phyloP scores from a whole-genome alignment of 1,139 yeast genomes.

The Pichia sp. region DNA sequence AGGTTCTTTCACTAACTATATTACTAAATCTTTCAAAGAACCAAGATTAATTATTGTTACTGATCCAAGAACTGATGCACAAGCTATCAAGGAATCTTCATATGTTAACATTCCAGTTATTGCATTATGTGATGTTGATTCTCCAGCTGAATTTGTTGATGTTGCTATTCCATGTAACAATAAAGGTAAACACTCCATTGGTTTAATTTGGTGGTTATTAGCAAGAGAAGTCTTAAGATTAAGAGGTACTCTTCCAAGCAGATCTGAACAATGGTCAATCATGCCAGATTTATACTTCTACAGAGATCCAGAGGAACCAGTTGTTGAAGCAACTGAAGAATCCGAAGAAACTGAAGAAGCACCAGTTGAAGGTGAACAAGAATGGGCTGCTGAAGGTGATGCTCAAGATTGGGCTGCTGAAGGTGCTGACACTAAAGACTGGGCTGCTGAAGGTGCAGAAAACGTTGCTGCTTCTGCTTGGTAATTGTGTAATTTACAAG shows the following conservation, averaged over 20 bases:
- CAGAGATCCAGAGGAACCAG: slow-evolving; percentile 99
- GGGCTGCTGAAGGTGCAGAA: slow-evolving; percentile 36
- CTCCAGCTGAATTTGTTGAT: slow-evolving; percentile 98
- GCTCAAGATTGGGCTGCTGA: slow-evolving; percentile 70
- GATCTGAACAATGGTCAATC: slow-evolving; percentile 96
- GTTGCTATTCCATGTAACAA: slow-evolving; percentile 99
- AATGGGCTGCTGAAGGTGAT: slow-evolving; percentile 38
- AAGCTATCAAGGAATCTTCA: slow-evolving; percentile 99
- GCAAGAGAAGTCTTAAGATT: slow-evolving; percentile 99
- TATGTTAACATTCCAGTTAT: slow-evolving; percentile 99
- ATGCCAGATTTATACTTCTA: slow-evolving; percentile 99
- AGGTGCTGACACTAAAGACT: slow-evolving; percentile 35
- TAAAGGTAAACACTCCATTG: slow-evolving; percentile 99
- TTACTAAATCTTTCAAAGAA: slow-evolving; percentile 99
- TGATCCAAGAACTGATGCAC: slow-evolving; percentile 99
- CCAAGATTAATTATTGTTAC: slow-evolving; percentile 99
- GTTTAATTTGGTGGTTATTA: slow-evolving; percentile 99
- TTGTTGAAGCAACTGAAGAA: slow-evolving; percentile 61
- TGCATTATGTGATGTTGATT: slow-evolving; percentile 97
- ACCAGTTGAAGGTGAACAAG: slow-evolving; percentile 47
- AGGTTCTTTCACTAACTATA: slow-evolving; percentile 99
- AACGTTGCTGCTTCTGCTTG: slow-evolving; percentile 30
- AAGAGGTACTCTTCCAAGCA: slow-evolving; percentile 96
- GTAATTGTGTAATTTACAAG: slow-evolving; percentile 21
- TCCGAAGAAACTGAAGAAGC: slow-evolving; percentile 56